Evolutionary conservation across 208 protist species (phyloP).

Genomic region (Leishmania gerbilli): DNA sequence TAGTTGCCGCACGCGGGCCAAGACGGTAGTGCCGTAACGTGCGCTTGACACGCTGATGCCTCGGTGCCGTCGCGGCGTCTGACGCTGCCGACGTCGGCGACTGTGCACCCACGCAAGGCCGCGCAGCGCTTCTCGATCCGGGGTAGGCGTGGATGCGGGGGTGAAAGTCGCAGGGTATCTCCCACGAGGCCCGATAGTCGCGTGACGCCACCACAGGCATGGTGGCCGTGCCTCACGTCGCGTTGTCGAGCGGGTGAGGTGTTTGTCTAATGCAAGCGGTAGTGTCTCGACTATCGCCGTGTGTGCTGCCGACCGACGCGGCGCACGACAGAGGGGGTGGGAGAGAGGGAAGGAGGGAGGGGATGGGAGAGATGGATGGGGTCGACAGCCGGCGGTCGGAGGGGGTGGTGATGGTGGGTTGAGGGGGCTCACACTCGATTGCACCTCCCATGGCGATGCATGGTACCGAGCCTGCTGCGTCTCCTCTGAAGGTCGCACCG

Average conservation of each 20-base stretch:
- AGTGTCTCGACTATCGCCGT: not conserved
- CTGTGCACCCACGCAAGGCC: constrained; percentile 15
- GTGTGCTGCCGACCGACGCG: not conserved
- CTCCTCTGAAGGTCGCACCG: not conserved
- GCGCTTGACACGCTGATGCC: not conserved
- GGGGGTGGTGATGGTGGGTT: not conserved
- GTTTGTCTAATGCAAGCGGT: not conserved
- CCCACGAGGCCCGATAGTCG: constrained; percentile 47
- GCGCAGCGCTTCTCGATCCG: constrained; percentile 24
- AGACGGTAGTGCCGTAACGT: not conserved
- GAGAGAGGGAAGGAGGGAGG: not conserved
- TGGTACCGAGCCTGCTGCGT: not conserved
- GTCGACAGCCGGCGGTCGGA: not conserved
- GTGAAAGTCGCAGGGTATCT: constrained; percentile 50
- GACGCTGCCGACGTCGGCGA: not conserved
- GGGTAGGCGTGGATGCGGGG: constrained; percentile 47
- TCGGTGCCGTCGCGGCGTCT: not conserved
- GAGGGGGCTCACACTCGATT: not conserved
- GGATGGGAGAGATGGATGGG: not conserved
- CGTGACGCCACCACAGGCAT: constrained; percentile 9
- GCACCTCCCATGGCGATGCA: not conserved
- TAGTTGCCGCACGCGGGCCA: not conserved
- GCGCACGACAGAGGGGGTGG: not conserved
- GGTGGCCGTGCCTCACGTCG: not conserved
- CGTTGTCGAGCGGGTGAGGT: not conserved